Base-by-base conservation (phyloP, 2,329 filamentous ascomycete genomes). In the Cladosporium velox region DNA sequence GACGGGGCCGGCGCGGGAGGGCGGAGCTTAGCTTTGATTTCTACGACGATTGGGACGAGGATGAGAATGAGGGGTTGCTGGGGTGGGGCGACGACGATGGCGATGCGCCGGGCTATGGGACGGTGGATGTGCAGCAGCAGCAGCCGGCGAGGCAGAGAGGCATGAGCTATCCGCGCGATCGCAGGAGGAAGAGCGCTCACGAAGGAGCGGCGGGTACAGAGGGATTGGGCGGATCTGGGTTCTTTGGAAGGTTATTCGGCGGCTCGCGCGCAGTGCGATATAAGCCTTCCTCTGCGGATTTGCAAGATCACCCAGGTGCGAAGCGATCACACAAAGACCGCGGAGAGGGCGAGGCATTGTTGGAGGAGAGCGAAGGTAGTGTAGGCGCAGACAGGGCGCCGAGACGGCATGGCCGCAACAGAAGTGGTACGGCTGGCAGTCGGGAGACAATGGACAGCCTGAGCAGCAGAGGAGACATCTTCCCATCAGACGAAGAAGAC, bases 11-110 rank as follows among this genome's bases (percentile, higher is more conserved):
- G 65, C 77, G 82, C 67, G 87, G 87, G 2, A 79, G 88, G 61
- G 91, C 93, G 32, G 93, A 97, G 79, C 87, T 91, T 73, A 93
- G 87, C 74, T 98, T 98, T 76, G 94, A 97, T 78, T 98, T 98
- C 77, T 98, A 98, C 81, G 94, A 97, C 78, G 94, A 97, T 78
- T 98, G 94, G 94, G 92, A 97, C 68, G 84, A 86, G 55, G 85
- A 87, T 64, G 85, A 86, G 60, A 82, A 82, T 38, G 85, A 88
- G 47, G 85, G 88, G 0, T 77, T 94, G 58, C 80, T 93, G 62
- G 89, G 87, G 55, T 96, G 92, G 91, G 89, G 90, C 47, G 88
- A 86, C 71, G 93, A 96, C 73, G 93, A 96, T 75, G 88, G 96
- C 81, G 94, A 97, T 76, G 91, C 90, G 12, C 88, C 75, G 69